Percentiles rank a stretch among this genome's conserved stretches.
These are phyloP conservation scores for Pseudoneurospora amorphoporcata DNA, from an alignment of 495 filamentous ascomycete genomes.

Conservation along the genomic window DNA sequence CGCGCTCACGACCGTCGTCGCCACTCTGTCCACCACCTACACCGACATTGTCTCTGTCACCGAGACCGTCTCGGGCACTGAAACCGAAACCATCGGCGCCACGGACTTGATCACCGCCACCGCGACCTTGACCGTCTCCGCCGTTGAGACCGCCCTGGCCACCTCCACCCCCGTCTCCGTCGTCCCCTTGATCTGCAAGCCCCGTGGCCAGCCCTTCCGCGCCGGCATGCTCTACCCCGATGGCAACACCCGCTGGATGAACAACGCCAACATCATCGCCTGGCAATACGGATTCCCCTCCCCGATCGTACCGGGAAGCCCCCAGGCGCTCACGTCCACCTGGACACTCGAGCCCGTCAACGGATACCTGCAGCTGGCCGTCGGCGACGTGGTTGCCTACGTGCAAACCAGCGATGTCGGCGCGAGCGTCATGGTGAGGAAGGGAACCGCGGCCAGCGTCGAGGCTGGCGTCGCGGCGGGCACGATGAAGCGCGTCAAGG, in stretches of 20 bases:
- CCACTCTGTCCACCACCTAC: background rate
- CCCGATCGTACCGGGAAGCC: too few species aligned
- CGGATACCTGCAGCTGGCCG: background rate
- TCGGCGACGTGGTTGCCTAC: background rate
- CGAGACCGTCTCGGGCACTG: background rate
- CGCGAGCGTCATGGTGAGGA: background rate
- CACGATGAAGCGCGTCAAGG: background rate
- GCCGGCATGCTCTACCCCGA: background rate
- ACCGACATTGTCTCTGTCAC: background rate
- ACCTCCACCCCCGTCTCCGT: background rate
- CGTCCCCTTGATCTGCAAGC: background rate
- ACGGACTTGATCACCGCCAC: background rate
- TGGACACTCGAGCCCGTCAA: background rate
- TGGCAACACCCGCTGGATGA: slow-evolving; percentile 1
- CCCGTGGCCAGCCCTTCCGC: background rate
- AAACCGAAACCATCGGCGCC: background rate
- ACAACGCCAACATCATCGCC: background rate
- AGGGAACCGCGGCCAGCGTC: background rate
- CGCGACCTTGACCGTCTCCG: background rate
- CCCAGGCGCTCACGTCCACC: background rate
- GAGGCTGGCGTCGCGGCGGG: background rate
- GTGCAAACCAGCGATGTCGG: background rate
- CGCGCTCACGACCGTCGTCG: background rate
- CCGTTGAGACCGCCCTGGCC: background rate
- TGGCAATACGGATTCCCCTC: background rate